A percentile compares a stretch with the other conserved stretches of the same genome.
phyloP scores from a whole-genome alignment of 179 eudicot species.

The Beta corolliflora region DNA sequence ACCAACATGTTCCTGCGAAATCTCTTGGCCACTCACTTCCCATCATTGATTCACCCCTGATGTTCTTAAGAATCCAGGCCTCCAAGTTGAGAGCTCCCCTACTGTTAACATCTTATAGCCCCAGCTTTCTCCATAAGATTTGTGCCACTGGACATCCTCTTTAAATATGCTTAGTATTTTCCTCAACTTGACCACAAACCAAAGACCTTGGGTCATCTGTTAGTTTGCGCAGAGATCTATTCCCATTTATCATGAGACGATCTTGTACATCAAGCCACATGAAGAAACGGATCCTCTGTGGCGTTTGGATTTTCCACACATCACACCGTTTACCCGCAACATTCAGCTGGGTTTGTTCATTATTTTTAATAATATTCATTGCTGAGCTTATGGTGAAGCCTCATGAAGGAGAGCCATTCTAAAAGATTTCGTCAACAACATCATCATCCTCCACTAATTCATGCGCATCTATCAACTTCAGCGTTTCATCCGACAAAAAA shows the following conservation, averaged over 20 bases:
- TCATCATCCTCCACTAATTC: too few relatives aligned
- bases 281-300: neutral
- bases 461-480: too few relatives aligned
- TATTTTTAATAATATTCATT: too few relatives aligned
- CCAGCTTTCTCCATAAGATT: neutral
- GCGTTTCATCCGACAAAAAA: too few relatives aligned
- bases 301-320: too few relatives aligned
- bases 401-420: too few relatives aligned
- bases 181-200: neutral
- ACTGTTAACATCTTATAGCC: neutral
- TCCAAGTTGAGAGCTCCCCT: rapidly evolving
- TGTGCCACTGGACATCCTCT: neutral
- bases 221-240: neutral
- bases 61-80: too few relatives aligned
- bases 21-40: neutral
- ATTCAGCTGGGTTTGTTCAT: too few relatives aligned
- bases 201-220: neutral
- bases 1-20: neutral
- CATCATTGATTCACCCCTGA: rapidly evolving
- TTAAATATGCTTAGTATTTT: neutral
- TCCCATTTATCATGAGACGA: neutral
- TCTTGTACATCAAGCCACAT: neutral
- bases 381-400: too few relatives aligned
- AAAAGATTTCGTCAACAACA: too few relatives aligned
- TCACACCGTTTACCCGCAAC: too few relatives aligned